phyloP scores from a whole-genome alignment of 2,329 filamentous ascomycete genomes.

The Purpureocillium takamizusanense region DNA sequence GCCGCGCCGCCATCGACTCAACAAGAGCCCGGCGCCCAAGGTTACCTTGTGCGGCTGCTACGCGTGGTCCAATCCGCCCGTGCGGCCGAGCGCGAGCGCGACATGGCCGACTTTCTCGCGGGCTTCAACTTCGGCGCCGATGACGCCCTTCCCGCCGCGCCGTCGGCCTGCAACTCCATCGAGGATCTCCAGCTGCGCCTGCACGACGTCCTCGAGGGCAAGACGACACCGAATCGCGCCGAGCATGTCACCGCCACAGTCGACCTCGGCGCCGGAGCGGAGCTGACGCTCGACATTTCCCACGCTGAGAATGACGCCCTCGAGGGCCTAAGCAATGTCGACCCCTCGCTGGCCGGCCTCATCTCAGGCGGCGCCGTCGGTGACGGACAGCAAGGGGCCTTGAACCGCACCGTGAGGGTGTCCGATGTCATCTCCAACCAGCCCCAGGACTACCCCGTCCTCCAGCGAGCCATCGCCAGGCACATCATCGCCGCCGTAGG shows the following conservation, averaged over 20 bases:
- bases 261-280: constrained; percentile 33
- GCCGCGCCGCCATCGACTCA: constrained; percentile 2
- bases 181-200: constrained; percentile 40
- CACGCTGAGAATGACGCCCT: constrained; percentile 25
- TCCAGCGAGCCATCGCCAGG: constrained; percentile 40
- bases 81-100: constrained; percentile 2
- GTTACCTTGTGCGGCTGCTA: constrained; percentile 10
- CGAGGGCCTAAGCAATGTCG: constrained; percentile 21
- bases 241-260: constrained; percentile 38
- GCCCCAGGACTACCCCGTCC: constrained; percentile 34
- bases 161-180: constrained; percentile 20
- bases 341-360: constrained; percentile 23
- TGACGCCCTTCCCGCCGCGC: constrained; percentile 12
- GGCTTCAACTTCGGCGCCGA: constrained; percentile 21
- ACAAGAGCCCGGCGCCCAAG: constrained; percentile 9
- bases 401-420: constrained; percentile 27
- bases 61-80: constrained; percentile 7
- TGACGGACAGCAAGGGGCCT: constrained; percentile 12
- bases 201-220: constrained; percentile 27
- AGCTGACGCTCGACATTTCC: constrained; percentile 30
- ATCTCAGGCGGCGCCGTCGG: constrained; percentile 8
- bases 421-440: constrained; percentile 40
- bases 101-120: constrained; percentile 29
- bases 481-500: constrained; percentile 35
- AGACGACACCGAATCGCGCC: constrained; percentile 36